Evolutionary conservation across 768 basidiomycete genomes (phyloP).

Genomic region (Tricholoma hemisulphureum): DNA sequence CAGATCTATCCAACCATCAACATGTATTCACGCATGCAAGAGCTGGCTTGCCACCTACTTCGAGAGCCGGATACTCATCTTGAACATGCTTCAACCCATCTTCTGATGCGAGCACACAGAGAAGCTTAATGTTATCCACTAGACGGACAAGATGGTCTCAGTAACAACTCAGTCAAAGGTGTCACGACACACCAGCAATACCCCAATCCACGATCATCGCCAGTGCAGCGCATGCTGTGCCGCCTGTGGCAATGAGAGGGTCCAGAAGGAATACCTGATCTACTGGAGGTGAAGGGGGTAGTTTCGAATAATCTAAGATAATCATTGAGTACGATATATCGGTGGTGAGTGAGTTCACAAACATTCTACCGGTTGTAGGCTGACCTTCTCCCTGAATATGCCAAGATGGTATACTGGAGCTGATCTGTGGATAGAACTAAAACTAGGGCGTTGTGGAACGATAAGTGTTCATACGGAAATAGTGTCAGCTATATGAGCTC

Average conservation of each 20-base stretch:
- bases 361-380: constrained; percentile 91
- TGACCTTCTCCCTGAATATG: constrained; percentile 82
- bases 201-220: constrained; percentile 87
- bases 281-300: constrained; percentile 71
- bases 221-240: constrained; percentile 86
- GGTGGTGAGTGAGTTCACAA: neutral
- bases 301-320: constrained; percentile 79
- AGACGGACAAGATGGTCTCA: neutral
- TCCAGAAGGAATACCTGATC: constrained; percentile 89
- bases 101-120: constrained; percentile 78
- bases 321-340: neutral
- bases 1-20: constrained; percentile 61
- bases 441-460: neutral
- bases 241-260: constrained; percentile 91
- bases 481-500: constrained; percentile 50
- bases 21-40: neutral
- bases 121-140: constrained; percentile 76
- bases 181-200: constrained; percentile 50
- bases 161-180: neutral
- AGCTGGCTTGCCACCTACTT: constrained; percentile 45
- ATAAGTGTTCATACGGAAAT: constrained; percentile 64
- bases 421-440: constrained; percentile 36
- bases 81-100: constrained; percentile 70
- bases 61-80: constrained; percentile 69
- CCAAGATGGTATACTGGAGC: constrained; percentile 91